Evolutionary conservation across 2,329 filamentous ascomycete species (phyloP).

Genomic region (Boeremia exigua): DNA sequence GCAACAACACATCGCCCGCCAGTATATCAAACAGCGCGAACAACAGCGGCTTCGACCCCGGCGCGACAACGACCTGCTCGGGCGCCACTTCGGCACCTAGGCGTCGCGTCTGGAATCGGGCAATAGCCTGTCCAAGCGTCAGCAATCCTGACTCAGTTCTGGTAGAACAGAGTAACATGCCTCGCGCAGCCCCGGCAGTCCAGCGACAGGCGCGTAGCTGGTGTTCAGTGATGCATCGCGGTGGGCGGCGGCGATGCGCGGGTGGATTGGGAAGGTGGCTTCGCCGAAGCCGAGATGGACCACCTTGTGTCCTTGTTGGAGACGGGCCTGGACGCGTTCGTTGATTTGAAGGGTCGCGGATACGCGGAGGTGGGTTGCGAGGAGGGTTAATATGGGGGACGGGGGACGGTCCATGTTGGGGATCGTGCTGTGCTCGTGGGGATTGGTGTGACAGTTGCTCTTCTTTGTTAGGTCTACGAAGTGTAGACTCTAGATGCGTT

Average conservation of each 20-base stretch:
- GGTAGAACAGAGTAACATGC: neutral
- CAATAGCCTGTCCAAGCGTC: neutral
- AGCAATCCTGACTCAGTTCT: neutral
- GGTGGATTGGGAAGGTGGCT: conserved; percentile 7
- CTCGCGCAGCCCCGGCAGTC: neutral
- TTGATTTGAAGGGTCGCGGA: conserved; percentile 10
- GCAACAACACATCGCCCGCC: conserved; percentile 3
- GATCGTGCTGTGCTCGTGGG: too few relatives aligned
- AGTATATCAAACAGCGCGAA: conserved; percentile 12
- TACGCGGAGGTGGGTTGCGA: conserved; percentile 1
- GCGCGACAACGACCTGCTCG: conserved; percentile 6
- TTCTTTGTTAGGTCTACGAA: too few relatives aligned
- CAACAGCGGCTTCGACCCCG: conserved; percentile 6
- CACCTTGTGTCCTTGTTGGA: neutral
- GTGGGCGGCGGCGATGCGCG: neutral
- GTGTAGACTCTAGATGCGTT: too few relatives aligned
- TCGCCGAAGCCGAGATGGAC: conserved; percentile 12
- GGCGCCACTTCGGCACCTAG: neutral
- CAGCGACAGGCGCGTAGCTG: conserved; percentile 8
- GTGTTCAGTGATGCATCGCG: neutral
- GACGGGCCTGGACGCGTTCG: neutral
- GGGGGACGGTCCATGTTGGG: too few relatives aligned
- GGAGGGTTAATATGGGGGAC: neutral
- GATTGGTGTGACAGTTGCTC: too few relatives aligned
- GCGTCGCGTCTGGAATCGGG: conserved; percentile 6